A percentile compares a stretch with the other conserved stretches of the same genome.
phyloP scores from a whole-genome alignment of 2,329 filamentous ascomycete species.

The Penicillium sp. region DNA sequence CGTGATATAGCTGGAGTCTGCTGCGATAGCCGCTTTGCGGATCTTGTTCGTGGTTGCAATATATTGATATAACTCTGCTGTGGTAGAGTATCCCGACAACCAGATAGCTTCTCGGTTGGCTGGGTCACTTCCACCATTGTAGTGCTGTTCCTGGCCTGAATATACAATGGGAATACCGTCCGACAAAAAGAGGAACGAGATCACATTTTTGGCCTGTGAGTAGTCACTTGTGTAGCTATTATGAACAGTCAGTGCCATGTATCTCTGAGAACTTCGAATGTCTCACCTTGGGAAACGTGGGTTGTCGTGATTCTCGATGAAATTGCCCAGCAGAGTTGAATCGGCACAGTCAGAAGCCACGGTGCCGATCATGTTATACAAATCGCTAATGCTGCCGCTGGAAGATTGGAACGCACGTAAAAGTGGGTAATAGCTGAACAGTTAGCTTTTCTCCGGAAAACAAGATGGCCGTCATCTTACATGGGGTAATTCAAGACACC shows the following conservation, averaged over 20 bases:
- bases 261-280: not conserved
- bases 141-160: slow-evolving; percentile 67
- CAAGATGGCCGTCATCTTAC: slow-evolving; percentile 13
- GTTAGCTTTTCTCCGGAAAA: slow-evolving; percentile 49
- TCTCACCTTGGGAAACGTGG: slow-evolving; percentile 51
- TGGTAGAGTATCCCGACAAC: slow-evolving; percentile 52
- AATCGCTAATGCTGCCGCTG: slow-evolving; percentile 36
- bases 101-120: slow-evolving; percentile 60
- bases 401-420: slow-evolving; percentile 37
- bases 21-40: slow-evolving; percentile 46
- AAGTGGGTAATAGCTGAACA: slow-evolving; percentile 44
- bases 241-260: not conserved
- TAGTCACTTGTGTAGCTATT: slow-evolving; percentile 33
- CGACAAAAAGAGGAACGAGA: slow-evolving; percentile 60
- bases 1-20: slow-evolving; percentile 42
- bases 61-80: slow-evolving; percentile 51
- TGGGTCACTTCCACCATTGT: slow-evolving; percentile 52
- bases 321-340: slow-evolving; percentile 53
- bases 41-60: slow-evolving; percentile 53
- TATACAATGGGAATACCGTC: slow-evolving; percentile 67
- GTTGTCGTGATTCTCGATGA: slow-evolving; percentile 64
- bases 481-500: slow-evolving; percentile 52
- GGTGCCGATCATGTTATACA: slow-evolving; percentile 38
- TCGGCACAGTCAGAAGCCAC: slow-evolving; percentile 43
- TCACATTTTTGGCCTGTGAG: slow-evolving; percentile 59